Evolutionary conservation across 495 filamentous ascomycete species (phyloP).

Genomic region (Penicillium ucsense): DNA sequence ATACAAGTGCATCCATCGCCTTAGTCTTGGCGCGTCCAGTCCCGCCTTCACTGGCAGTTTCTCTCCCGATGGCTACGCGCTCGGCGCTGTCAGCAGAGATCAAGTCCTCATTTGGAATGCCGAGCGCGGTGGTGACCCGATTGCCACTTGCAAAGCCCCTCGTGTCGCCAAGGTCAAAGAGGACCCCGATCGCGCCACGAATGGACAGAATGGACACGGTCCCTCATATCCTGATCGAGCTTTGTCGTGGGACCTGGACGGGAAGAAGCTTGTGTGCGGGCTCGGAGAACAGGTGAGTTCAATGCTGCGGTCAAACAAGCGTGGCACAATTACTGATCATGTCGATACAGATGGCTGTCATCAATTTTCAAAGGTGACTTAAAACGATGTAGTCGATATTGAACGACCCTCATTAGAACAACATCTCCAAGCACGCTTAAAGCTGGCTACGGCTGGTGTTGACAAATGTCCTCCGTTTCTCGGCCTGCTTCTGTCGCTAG

Average conservation of each 20-base stretch:
- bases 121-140: slow-evolving; percentile 53
- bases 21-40: slow-evolving; percentile 34
- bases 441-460: no score
- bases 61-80: slow-evolving; percentile 60
- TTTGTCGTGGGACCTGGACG: slow-evolving; percentile 67
- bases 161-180: slow-evolving; percentile 20
- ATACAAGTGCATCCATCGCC: slow-evolving; percentile 44
- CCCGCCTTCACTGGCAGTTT: slow-evolving; percentile 57
- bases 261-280: slow-evolving; percentile 64
- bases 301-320: background rate
- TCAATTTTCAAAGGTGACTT: slow-evolving; percentile 36
- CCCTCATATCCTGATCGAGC: slow-evolving; percentile 35
- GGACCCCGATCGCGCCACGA: slow-evolving; percentile 21
- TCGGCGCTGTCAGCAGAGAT: slow-evolving; percentile 59
- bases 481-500: no score
- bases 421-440: no score
- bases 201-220: slow-evolving; percentile 32
- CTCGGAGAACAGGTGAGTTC: slow-evolving; percentile 55
- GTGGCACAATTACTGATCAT: slow-evolving; percentile 1
- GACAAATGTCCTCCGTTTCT: no score
- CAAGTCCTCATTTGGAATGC: slow-evolving; percentile 64
- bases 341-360: slow-evolving; percentile 29
- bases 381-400: no score
- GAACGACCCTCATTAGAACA: no score
- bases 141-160: slow-evolving; percentile 50